Conservation (phyloP, 1,284 basidiomycete species). For the Apiotrichum gracile region DNA sequence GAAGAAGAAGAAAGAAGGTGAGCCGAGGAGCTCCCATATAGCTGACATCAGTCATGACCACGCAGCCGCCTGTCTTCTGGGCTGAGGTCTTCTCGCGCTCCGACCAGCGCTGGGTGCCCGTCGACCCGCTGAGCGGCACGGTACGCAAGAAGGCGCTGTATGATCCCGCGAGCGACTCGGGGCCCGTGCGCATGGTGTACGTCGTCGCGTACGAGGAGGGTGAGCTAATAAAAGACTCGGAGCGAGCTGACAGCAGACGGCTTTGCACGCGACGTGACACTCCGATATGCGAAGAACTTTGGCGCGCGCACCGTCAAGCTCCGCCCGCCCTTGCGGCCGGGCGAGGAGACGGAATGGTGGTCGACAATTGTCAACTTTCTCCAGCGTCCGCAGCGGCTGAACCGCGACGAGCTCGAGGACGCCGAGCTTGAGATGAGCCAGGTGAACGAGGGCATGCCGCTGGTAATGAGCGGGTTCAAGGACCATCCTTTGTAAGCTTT, state of each 20-base stretch:
- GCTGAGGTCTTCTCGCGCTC: constrained; percentile 92
- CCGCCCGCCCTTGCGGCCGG: constrained; percentile 60
- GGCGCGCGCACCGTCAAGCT: constrained; percentile 74
- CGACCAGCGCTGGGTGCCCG: constrained; percentile 84
- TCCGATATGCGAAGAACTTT: constrained; percentile 67
- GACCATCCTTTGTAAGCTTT: constrained; percentile 76
- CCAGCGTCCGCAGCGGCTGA: constrained; percentile 68
- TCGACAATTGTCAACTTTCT: constrained; percentile 59
- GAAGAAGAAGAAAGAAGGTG: constrained; percentile 29
- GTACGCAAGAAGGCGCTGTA: constrained; percentile 76
- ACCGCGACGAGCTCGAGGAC: constrained; percentile 89
- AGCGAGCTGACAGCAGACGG: constrained; percentile 46
- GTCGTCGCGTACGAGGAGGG: constrained; percentile 94
- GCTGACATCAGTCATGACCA: constrained; percentile 29
- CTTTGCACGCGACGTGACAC: constrained; percentile 53
- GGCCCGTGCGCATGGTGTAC: constrained; percentile 84
- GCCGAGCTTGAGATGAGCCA: constrained; percentile 78
- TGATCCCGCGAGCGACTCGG: constrained; percentile 59
- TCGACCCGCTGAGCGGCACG: constrained; percentile 77
- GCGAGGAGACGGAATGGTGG: constrained; percentile 76
- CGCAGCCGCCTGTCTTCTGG: constrained; percentile 86
- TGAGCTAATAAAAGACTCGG: constrained; percentile 43
- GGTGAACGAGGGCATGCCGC: constrained; percentile 87
- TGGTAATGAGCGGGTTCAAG: constrained; percentile 85
- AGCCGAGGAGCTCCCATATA: neutral